A percentile compares a stretch with the other conserved stretches of the same genome.
Conservation (phyloP, 2,329 filamentous ascomycete species). For the Teratosphaeria pseudoeucalypti region DNA sequence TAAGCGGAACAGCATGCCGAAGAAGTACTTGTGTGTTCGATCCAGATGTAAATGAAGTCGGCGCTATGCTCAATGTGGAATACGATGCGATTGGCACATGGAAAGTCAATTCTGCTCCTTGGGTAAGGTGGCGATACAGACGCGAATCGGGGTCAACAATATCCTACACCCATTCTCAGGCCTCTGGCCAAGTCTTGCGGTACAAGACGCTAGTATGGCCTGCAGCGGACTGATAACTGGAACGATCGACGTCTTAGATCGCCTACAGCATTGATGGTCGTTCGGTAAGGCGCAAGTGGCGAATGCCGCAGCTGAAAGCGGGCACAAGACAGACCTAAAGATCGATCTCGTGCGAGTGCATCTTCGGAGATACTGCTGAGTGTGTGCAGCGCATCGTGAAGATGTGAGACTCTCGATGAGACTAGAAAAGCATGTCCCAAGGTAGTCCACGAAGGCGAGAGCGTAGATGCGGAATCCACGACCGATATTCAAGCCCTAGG, state of each 20-base stretch:
- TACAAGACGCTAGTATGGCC: background rate
- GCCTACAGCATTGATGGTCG: background rate
- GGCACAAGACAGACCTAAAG: background rate
- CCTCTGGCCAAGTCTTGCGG: background rate
- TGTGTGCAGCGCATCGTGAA: background rate
- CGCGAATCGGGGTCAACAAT: background rate
- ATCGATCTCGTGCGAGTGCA: background rate
- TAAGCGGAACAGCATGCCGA: slow-evolving; percentile 61
- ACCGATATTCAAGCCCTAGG: background rate
- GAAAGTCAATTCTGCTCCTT: background rate
- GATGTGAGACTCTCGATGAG: background rate
- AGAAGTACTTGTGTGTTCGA: slow-evolving; percentile 67
- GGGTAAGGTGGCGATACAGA: background rate
- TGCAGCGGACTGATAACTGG: background rate
- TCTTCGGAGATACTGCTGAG: background rate
- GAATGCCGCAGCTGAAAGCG: background rate
- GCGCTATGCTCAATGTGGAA: background rate
- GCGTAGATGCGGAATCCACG: background rate
- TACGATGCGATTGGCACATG: background rate
- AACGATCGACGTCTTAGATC: background rate
- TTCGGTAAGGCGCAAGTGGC: background rate
- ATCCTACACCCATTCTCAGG: background rate
- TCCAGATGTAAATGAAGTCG: background rate
- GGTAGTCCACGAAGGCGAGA: background rate
- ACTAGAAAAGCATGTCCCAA: background rate